A percentile compares a stretch with the other conserved stretches of the same genome.
phyloP scores from a whole-genome alignment of 2,329 filamentous ascomycete genomes.

The Simplicillium sp. region DNA sequence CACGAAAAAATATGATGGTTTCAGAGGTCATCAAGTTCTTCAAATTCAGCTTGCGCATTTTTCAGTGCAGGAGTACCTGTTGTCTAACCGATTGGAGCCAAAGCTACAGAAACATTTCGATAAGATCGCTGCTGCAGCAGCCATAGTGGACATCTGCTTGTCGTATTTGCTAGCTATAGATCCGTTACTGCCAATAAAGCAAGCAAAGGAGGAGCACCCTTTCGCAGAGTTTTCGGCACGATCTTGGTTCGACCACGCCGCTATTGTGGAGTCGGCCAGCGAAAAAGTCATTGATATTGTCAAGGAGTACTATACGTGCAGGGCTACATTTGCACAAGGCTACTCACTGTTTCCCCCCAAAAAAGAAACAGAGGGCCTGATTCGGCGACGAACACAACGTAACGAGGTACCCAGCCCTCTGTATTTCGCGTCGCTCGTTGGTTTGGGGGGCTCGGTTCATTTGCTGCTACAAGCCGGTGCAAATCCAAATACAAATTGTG shows the following conservation, averaged over 20 bases:
- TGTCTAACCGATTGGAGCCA: neutral
- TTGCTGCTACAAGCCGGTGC: conserved; percentile 1
- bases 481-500: neutral
- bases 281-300: neutral
- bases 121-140: neutral
- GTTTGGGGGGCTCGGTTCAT: neutral
- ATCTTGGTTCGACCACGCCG: neutral
- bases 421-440: conserved; percentile 2
- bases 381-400: neutral
- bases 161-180: conserved; percentile 1
- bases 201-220: neutral
- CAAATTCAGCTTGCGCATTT: conserved; percentile 4
- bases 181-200: neutral
- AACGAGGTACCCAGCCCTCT: neutral
- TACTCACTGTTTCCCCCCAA: neutral
- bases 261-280: neutral
- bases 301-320: neutral
- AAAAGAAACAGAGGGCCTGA: no score
- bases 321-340: neutral
- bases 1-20: neutral
- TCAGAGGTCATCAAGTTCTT: neutral
- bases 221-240: conserved; percentile 1
- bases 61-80: conserved; percentile 3
- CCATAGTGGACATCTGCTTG: neutral
- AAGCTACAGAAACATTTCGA: neutral